Percentiles rank a stretch among this genome's conserved stretches.
These are phyloP conservation scores for Cryphonectria naterciae DNA, from an alignment of 2,329 filamentous ascomycete genomes.

Conservation along the genomic window DNA sequence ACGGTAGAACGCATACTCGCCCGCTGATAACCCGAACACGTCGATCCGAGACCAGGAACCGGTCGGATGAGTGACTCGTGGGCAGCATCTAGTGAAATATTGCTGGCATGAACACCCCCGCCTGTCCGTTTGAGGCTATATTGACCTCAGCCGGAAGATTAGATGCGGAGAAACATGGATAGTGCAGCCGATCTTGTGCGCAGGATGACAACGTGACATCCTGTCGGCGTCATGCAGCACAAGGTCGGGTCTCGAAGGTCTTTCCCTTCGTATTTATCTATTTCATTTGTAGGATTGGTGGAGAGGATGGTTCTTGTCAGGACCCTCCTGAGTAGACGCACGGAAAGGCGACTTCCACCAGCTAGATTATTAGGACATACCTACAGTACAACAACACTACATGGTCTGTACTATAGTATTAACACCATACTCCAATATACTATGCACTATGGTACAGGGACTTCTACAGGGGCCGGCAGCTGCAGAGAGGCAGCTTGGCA, in stretches of 20 bases:
- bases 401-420: not conserved
- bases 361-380: not conserved
- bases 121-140: conserved; percentile 22
- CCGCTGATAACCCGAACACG: conserved; percentile 22
- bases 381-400: not conserved
- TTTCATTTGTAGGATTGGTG: not conserved
- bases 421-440: not conserved
- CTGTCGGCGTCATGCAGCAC: conserved; percentile 6
- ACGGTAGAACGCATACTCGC: conserved; percentile 18
- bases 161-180: conserved; percentile 27
- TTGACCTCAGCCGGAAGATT: conserved; percentile 17
- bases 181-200: not conserved
- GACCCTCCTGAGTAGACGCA: not conserved
- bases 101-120: conserved; percentile 9
- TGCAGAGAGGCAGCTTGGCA: not conserved
- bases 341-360: not conserved
- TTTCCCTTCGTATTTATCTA: not conserved
- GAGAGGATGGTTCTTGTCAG: not conserved
- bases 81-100: not conserved
- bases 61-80: conserved; percentile 4
- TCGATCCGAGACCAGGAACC: conserved; percentile 11
- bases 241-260: not conserved
- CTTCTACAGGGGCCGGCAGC: not conserved
- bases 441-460: not conserved
- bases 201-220: conserved; percentile 4